These are phyloP conservation scores for Paramyrothecium roridum DNA, from an alignment of 2,329 filamentous ascomycete genomes.

Conservation along the genomic window DNA sequence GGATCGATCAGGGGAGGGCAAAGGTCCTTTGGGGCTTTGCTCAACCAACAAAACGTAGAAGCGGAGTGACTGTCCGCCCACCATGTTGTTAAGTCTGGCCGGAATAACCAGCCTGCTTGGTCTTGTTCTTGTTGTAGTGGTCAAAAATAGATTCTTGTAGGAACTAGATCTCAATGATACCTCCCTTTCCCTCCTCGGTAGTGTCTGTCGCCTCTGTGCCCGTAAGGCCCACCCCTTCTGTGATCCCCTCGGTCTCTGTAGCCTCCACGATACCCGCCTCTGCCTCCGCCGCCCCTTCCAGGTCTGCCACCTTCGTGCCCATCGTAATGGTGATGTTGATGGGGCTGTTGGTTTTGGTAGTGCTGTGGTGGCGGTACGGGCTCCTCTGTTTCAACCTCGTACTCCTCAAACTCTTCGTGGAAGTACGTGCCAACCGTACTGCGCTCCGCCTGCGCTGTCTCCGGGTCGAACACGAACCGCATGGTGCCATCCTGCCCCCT, in stretches of 20 bases:
- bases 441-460: constrained; percentile 70
- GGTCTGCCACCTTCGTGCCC: constrained; percentile 7
- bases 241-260: constrained; percentile 28
- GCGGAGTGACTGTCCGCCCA: no score
- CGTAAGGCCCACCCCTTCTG: constrained; percentile 27
- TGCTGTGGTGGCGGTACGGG: constrained; percentile 31
- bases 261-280: constrained; percentile 23
- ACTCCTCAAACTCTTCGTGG: constrained; percentile 72
- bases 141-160: no score
- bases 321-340: constrained; percentile 17
- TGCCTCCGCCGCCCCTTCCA: constrained; percentile 9
- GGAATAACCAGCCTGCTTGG: no score
- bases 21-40: no score
- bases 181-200: constrained; percentile 29
- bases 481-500: constrained; percentile 68
- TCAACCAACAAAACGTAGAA: no score
- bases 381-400: constrained; percentile 75
- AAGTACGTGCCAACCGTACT: constrained; percentile 66
- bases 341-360: no score
- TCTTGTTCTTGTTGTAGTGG: no score
- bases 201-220: constrained; percentile 28
- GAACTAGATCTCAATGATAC: constrained; percentile 18
- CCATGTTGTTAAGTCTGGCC: no score
- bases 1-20: no score
- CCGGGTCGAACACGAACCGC: constrained; percentile 83